These are phyloP conservation scores for Xylaria longipes DNA, from an alignment of 495 filamentous ascomycete species.

Conservation along the genomic window DNA sequence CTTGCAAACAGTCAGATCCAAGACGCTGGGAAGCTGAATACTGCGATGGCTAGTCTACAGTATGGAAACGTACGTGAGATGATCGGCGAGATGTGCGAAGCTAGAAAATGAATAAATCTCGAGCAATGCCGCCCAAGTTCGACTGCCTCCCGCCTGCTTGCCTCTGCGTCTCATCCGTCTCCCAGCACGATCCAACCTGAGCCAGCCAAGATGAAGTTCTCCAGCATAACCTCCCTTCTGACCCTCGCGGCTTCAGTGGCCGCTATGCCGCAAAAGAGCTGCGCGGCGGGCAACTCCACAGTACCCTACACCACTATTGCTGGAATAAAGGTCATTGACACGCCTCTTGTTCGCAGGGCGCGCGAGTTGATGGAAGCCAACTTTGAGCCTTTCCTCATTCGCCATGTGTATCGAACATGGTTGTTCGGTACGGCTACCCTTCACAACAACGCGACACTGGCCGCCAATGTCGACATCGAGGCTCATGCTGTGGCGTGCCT, in stretches of 20 bases:
- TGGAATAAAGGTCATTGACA: conserved; percentile 34
- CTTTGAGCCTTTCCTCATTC: conserved; percentile 21
- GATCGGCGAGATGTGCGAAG: background rate
- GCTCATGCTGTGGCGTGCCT: conserved; percentile 50
- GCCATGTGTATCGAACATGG: conserved; percentile 43
- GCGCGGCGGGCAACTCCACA: conserved; percentile 14
- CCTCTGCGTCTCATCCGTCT: conserved; percentile 9
- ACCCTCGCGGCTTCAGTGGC: conserved; percentile 15
- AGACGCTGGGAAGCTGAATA: background rate
- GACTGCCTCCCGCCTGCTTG: background rate
- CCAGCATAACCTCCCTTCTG: conserved; percentile 12
- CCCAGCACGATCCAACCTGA: background rate
- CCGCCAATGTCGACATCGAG: conserved; percentile 45
- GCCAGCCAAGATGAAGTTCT: conserved; percentile 23
- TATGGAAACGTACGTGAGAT: background rate
- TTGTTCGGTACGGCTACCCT: conserved; percentile 50
- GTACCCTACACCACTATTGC: conserved; percentile 27
- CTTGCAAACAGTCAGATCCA: conserved; percentile 17
- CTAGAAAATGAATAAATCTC: conserved; percentile 9
- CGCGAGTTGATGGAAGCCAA: conserved; percentile 22
- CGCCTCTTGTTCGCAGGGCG: conserved; percentile 18
- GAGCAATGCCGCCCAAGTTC: background rate
- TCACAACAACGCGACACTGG: conserved; percentile 38
- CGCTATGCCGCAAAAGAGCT: conserved; percentile 8
- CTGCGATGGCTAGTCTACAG: background rate